phyloP scores from a whole-genome alignment of 2,329 filamentous ascomycete species.

The Clarireedia paspali region DNA sequence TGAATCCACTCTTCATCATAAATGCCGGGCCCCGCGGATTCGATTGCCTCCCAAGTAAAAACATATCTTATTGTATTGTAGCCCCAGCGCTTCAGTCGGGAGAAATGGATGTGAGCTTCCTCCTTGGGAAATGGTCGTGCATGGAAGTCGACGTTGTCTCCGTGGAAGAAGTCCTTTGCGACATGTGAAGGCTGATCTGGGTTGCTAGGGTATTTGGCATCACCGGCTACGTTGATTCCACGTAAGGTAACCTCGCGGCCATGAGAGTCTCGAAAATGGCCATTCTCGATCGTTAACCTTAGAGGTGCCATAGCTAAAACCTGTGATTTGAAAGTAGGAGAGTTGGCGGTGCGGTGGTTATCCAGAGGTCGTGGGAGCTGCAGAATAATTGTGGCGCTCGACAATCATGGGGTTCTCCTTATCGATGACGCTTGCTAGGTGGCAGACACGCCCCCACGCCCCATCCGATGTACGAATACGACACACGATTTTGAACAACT shows the following conservation, averaged over 20 bases:
- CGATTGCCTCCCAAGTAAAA: constrained; percentile 99
- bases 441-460: too few relatives aligned
- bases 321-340: background rate
- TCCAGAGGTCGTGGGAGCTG: too few relatives aligned
- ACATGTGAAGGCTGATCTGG: constrained; percentile 79
- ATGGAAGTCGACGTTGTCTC: constrained; percentile 84
- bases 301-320: constrained; percentile 57
- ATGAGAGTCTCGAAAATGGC: constrained; percentile 71
- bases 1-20: constrained; percentile 94
- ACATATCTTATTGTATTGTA: constrained; percentile 96
- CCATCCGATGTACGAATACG: too few relatives aligned
- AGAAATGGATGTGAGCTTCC: constrained; percentile 81
- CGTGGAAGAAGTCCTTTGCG: constrained; percentile 77
- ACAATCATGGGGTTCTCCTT: too few relatives aligned
- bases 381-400: too few relatives aligned
- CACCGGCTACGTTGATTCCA: constrained; percentile 88
- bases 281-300: constrained; percentile 76
- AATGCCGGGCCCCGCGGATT: constrained; percentile 78
- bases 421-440: too few relatives aligned
- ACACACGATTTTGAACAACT: too few relatives aligned
- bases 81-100: constrained; percentile 76
- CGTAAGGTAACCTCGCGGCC: constrained; percentile 82
- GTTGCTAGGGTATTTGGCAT: constrained; percentile 78
- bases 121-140: constrained; percentile 74
- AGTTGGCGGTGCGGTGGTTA: background rate